Base-by-base conservation (phyloP, 352 stramenopile genomes). In the Globisporangium uncinulatum region DNA sequence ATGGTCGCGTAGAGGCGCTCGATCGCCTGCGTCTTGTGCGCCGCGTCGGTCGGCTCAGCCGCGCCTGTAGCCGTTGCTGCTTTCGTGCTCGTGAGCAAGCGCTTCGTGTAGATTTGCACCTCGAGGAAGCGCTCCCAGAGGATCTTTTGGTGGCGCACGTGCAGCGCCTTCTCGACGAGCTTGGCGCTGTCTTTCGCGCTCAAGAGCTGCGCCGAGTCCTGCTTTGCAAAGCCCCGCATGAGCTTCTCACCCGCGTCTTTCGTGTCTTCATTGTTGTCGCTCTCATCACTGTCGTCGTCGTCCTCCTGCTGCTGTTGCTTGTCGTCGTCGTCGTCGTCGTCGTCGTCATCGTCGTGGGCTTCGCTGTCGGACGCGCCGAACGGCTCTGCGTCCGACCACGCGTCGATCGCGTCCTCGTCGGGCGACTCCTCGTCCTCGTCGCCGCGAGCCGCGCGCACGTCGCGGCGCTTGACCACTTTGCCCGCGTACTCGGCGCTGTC, bases 91-190 rank as follows among this genome's bases (percentile, higher is more conserved):
- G 68, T 80, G 3, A 95, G 62, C 37, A 93, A 49, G 4, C 83
- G 68, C 69, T 93, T 93, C 0, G 84, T 89, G 65, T 87, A 89
- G 61, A 95, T 95, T 66, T 95, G 85, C 45, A 80, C 68, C 59
- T 95, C 85, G 5, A 95, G 71, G 67, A 76, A 92, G 21, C 79
- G 76, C 57, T 95, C 85, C 83, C 83, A 95, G 9, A 95, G 60
- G 1, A 93, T 39, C 61, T 93, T 95, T 56, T 95, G 85, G 61
- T 95, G 67, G 20, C 83, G 77, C 59, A 93, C 83, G 45, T 93
- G 81, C 6, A 70, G 77, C 29, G 83, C 83, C 62, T 92, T 92
- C 50, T 93, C 71, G 24, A 90, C 60, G 15, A 89, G 51, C 56
- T 88, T 89, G 44, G 82, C 78, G n/a, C 65, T 88, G 65, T 95